Base-by-base conservation (phyloP, 768 basidiomycete species). In the Cystofilobasidium macerans region DNA sequence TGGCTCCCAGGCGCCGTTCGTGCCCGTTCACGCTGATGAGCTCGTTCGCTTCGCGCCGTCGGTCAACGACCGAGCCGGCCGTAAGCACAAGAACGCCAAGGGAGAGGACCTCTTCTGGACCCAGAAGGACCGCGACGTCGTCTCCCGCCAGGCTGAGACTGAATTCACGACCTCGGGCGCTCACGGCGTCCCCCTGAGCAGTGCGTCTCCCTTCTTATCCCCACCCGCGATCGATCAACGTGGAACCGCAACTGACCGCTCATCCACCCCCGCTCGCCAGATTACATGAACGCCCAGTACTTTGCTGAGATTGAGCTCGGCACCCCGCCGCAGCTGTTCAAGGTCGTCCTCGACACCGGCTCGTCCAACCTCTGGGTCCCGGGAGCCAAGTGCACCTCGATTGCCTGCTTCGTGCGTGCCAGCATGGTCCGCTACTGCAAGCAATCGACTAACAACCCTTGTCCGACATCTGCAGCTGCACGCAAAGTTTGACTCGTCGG, bases 231-330 rank as follows among this genome's bases (percentile, higher is more conserved):
- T 40, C n/a, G 7, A 18, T 14, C 8, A 13, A 11, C n/a, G 24
- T 11, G 8, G 11, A 26, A 4, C 57, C 6, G 32, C 32, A 3
- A 12, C 32, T 12, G 38, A 69, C 62, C 64, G 24, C 45, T 18
- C 45, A 24, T 7, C 24, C 45, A 9, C 20, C 24, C 61, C 26
- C 22, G 8, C 22, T 64, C 16, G 51, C 18, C 70, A 95, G 93
- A 97, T 80, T 98, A 89, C 79, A 85, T 93, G 85, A 98, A 98
- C 75, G 93, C 95, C 40, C 93, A 99, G 76, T 98, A 99, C 78
- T 99, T 82, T 75, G 82, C 91, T 24, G 87, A 91, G 69, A 94
- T 98, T 68, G 74, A 80, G 1, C 75, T 97, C 62, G 94, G 94
- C 20, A 82, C 80, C 0, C 94, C 94, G 26, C 82, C 90, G 40